Evolutionary conservation across 2,329 filamentous ascomycete species (phyloP).

Genomic region (Apiospora kogelbergensis): DNA sequence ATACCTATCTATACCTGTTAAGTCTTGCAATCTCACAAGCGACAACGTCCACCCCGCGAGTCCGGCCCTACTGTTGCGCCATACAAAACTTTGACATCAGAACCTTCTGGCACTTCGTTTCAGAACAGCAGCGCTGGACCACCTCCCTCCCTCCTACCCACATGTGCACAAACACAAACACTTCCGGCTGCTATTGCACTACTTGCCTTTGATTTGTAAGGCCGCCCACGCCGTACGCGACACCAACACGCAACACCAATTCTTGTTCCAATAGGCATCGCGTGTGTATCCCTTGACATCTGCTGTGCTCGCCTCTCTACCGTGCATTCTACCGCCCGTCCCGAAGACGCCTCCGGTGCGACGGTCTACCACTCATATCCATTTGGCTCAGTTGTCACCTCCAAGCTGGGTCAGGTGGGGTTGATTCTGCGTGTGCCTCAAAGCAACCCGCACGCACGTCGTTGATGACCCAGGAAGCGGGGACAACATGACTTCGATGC

Average conservation of each 20-base stretch:
- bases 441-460: not conserved
- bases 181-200: not conserved
- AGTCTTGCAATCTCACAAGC: not conserved
- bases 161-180: not conserved
- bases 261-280: not conserved
- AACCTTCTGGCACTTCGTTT: constrained; percentile 1
- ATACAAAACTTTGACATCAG: not conserved
- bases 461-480: not conserved
- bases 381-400: not conserved
- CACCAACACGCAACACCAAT: not conserved
- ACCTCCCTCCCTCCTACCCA: not conserved
- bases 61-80: not conserved
- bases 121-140: not conserved
- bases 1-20: not conserved
- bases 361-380: not conserved
- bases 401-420: not conserved
- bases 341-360: not conserved
- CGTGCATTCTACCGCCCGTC: not conserved
- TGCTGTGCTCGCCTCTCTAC: not conserved
- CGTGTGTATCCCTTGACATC: not conserved
- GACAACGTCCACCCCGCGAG: not conserved
- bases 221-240: not conserved
- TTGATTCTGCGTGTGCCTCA: not conserved
- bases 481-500: constrained; percentile 22
- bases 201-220: not conserved